Evolutionary conservation across 2,329 filamentous ascomycete genomes (phyloP).

Genomic region (Colletotrichum lentis): DNA sequence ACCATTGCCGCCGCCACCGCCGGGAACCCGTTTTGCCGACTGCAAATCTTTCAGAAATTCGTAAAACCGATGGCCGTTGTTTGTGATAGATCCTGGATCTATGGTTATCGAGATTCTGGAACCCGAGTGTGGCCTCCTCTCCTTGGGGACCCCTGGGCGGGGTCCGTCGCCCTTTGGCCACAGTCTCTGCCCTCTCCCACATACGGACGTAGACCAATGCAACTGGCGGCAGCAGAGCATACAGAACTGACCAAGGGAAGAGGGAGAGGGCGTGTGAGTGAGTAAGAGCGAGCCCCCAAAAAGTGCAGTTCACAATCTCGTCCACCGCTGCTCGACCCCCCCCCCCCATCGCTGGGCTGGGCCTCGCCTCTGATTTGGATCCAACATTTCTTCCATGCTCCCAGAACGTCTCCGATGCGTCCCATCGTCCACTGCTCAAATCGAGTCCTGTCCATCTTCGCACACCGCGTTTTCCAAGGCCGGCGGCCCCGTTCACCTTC

Average conservation of each 20-base stretch:
- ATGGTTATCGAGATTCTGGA: constrained; percentile 26
- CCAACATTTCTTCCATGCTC: neutral
- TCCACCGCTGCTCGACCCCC: constrained; percentile 25
- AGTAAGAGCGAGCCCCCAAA: neutral
- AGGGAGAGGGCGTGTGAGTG: no score
- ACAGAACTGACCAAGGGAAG: neutral
- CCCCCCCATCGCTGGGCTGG: neutral
- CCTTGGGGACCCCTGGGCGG: no score
- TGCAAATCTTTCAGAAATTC: constrained; percentile 8
- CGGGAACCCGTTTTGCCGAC: neutral
- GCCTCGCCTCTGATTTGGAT: neutral
- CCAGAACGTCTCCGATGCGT: neutral
- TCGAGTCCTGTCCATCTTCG: neutral
- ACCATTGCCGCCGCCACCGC: neutral
- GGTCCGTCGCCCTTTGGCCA: no score
- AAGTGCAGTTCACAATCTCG: neutral
- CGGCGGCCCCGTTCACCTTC: neutral
- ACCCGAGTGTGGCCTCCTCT: neutral
- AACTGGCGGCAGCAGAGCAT: constrained; percentile 8
- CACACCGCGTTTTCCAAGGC: neutral
- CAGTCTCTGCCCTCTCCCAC: no score
- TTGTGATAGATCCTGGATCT: constrained; percentile 29
- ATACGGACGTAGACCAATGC: constrained; percentile 11
- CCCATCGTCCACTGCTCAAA: neutral
- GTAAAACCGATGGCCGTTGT: constrained; percentile 17